phyloP scores from a whole-genome alignment of 2,329 filamentous ascomycete genomes.

The Phialocephala subalpina region DNA sequence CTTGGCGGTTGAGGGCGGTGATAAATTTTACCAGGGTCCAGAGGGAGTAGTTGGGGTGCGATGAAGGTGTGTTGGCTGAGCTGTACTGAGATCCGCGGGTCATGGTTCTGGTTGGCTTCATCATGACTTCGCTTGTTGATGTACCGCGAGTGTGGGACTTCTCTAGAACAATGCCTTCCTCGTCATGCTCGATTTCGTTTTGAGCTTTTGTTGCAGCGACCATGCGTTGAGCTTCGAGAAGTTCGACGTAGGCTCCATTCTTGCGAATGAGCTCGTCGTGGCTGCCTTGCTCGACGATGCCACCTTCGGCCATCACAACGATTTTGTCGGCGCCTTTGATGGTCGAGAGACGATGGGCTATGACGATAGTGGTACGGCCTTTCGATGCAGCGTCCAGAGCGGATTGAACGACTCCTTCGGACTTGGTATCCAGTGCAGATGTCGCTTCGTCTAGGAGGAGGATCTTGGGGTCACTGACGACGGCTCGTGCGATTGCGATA shows the following conservation, averaged over 20 bases:
- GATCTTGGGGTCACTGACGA: constrained; percentile 72
- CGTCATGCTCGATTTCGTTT: neutral
- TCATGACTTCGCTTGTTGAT: neutral
- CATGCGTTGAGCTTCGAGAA: constrained; percentile 16
- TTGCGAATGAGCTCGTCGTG: constrained; percentile 73
- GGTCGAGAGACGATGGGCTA: constrained; percentile 72
- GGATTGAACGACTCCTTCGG: constrained; percentile 57
- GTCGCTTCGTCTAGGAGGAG: constrained; percentile 76
- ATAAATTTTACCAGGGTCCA: constrained; percentile 81
- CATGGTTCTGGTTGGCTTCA: constrained; percentile 7
- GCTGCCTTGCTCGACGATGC: constrained; percentile 75
- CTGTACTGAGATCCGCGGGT: neutral
- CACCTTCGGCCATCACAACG: constrained; percentile 75
- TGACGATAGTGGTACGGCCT: constrained; percentile 66
- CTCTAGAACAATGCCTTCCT: neutral
- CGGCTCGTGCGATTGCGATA: constrained; percentile 73
- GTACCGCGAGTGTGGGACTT: neutral
- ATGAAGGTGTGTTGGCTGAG: neutral
- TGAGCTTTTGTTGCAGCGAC: neutral
- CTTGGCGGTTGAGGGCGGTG: constrained; percentile 75
- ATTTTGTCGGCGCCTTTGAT: constrained; percentile 82
- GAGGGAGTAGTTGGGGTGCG: constrained; percentile 57
- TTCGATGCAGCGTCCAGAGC: constrained; percentile 60
- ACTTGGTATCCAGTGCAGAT: constrained; percentile 47
- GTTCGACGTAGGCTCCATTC: constrained; percentile 62